These are phyloP conservation scores for Magnolia kwangsiensis DNA, from an alignment of 164 flowering plant species.

Conservation along the genomic window DNA sequence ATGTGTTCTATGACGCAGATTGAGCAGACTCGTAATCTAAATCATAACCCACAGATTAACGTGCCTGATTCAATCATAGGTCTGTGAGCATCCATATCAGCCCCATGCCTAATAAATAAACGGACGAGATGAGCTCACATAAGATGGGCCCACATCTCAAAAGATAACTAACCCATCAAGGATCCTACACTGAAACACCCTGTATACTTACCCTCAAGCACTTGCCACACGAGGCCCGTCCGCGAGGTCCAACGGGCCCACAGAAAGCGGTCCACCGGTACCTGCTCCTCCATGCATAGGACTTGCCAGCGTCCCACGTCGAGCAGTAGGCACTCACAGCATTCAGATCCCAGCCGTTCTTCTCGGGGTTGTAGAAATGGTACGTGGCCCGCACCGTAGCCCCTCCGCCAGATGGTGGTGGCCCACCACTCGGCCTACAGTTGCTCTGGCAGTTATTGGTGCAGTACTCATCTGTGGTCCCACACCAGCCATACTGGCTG, in stretches of 20 bases:
- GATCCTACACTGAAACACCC: not conserved
- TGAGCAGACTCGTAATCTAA: too few species aligned
- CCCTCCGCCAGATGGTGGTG: not conserved
- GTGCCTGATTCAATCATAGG: too few species aligned
- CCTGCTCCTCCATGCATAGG: slow-evolving; percentile 36
- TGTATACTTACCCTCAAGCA: slow-evolving; percentile 35
- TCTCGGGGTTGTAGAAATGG: slow-evolving; percentile 38
- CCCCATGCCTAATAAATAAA: too few species aligned
- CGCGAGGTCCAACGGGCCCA: slow-evolving; percentile 35
- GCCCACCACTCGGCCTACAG: not conserved
- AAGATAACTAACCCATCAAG: not conserved
- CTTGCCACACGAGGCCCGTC: slow-evolving; percentile 37
- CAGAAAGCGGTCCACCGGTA: slow-evolving; percentile 54
- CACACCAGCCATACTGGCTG: slow-evolving; percentile 2
- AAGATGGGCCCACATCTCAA: not conserved
- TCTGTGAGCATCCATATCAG: too few species aligned
- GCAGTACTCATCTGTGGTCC: slow-evolving; percentile 1
- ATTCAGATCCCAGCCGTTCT: slow-evolving; percentile 38
- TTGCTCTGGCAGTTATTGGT: slow-evolving; percentile 1
- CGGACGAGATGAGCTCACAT: not conserved
- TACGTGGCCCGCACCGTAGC: slow-evolving; percentile 44
- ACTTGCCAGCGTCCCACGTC: slow-evolving; percentile 46
- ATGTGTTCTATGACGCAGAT: too few species aligned
- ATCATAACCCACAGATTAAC: too few species aligned
- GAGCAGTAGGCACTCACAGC: slow-evolving; percentile 41